These are phyloP conservation scores for Echinosophora koreensis DNA, from an alignment of 306 rosid species.

Conservation along the genomic window DNA sequence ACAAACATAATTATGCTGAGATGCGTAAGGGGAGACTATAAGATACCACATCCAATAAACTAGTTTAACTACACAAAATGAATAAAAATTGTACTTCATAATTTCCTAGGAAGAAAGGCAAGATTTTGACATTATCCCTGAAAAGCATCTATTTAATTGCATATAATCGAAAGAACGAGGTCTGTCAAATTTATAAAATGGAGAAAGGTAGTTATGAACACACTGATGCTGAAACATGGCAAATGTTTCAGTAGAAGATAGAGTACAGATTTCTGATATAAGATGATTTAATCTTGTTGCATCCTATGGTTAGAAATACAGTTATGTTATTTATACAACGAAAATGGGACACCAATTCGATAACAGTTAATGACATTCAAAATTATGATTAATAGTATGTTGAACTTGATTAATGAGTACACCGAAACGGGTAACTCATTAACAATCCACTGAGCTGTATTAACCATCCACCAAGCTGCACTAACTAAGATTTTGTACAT, in stretches of 20 bases:
- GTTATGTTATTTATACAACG: no score
- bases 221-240: neutral
- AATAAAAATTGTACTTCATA: neutral
- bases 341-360: no score
- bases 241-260: constrained; percentile 8
- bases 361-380: no score
- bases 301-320: constrained; percentile 16
- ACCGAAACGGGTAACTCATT: no score
- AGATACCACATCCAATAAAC: neutral
- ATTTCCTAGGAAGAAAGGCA: constrained; percentile 22
- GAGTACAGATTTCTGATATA: constrained; percentile 1
- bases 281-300: constrained; percentile 17
- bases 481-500: no score
- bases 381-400: no score
- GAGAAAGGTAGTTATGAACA: constrained; percentile 22
- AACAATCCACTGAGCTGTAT: no score
- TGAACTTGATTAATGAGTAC: no score
- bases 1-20: constrained; percentile 17
- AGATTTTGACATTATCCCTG: neutral
- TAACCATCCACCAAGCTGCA: no score
- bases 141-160: neutral
- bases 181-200: neutral
- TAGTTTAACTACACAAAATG: neutral
- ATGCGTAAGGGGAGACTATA: neutral
- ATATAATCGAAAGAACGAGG: constrained; percentile 21